Percentiles rank a stretch among this genome's conserved stretches.
phyloP scores from a whole-genome alignment of 495 filamentous ascomycete genomes.

The Trichoderma erinaceum region DNA sequence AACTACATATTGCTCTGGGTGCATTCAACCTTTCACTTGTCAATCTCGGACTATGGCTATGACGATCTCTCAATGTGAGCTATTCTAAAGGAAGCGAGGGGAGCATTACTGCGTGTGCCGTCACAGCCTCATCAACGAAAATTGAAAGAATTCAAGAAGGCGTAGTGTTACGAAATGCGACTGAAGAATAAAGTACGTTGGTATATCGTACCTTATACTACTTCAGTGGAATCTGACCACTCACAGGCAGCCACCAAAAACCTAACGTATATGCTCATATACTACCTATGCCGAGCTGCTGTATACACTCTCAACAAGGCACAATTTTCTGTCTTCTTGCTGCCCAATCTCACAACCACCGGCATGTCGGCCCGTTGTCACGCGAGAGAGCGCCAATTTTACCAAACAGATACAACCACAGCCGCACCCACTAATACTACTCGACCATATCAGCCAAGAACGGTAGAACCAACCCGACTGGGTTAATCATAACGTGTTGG shows the following conservation, averaged over 20 bases:
- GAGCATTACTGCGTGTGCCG: neutral
- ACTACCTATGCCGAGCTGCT: neutral
- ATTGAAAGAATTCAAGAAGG: neutral
- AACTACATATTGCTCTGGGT: neutral
- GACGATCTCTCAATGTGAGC: neutral
- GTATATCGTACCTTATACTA: neutral
- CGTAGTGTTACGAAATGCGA: neutral
- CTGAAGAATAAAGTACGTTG: neutral
- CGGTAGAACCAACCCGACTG: neutral
- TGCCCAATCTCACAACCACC: neutral
- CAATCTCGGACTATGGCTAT: neutral
- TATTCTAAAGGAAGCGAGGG: neutral
- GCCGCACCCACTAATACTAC: neutral
- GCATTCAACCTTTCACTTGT: neutral
- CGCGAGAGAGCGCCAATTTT: neutral
- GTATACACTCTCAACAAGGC: neutral
- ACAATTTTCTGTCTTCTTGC: neutral
- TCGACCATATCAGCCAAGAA: neutral
- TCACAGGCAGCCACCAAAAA: neutral
- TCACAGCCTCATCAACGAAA: neutral
- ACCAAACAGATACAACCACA: neutral
- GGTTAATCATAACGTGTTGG: neutral
- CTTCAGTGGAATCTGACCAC: neutral
- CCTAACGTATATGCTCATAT: neutral
- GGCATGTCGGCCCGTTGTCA: constrained; percentile 7